A percentile compares a stretch with the other conserved stretches of the same genome.
Evolutionary conservation across 1,139 yeast genomes (phyloP).

Genomic region (Taphrina deformans): DNA sequence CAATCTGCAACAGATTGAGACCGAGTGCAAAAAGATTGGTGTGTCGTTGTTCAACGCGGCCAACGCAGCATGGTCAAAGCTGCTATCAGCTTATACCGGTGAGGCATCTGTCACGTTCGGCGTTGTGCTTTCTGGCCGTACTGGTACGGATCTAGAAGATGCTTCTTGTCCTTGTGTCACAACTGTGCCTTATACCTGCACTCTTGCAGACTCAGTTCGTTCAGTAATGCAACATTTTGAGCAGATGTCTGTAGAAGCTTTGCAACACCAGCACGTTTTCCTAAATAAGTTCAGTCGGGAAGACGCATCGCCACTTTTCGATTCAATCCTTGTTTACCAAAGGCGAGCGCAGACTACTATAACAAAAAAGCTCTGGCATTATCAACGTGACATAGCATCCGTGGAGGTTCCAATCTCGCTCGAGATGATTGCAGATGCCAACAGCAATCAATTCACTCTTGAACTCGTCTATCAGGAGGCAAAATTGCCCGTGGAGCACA

Average conservation of each 20-base stretch:
- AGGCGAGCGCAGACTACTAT: background rate
- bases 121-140: constrained; percentile 39
- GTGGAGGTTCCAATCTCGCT: constrained; percentile 29
- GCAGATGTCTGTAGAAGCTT: background rate
- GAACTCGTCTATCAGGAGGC: constrained; percentile 18
- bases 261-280: constrained; percentile 38
- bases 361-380: background rate
- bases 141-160: constrained; percentile 29
- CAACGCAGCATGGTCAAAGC: constrained; percentile 39
- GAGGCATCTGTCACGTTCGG: constrained; percentile 39
- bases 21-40: constrained; percentile 8
- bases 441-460: background rate
- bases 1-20: background rate
- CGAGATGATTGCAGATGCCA: constrained; percentile 14
- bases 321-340: constrained; percentile 39
- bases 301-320: constrained; percentile 33
- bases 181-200: constrained; percentile 38
- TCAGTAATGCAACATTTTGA: constrained; percentile 28
- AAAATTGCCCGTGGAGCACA: constrained; percentile 36
- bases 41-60: constrained; percentile 35
- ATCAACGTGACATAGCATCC: constrained; percentile 11
- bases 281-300: constrained; percentile 17
- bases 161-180: constrained; percentile 39
- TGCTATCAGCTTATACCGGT: constrained; percentile 38
- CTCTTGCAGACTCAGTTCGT: constrained; percentile 34